Evolutionary conservation across 1,284 basidiomycete genomes (phyloP).

Genomic region (Ustilago trichophora): DNA sequence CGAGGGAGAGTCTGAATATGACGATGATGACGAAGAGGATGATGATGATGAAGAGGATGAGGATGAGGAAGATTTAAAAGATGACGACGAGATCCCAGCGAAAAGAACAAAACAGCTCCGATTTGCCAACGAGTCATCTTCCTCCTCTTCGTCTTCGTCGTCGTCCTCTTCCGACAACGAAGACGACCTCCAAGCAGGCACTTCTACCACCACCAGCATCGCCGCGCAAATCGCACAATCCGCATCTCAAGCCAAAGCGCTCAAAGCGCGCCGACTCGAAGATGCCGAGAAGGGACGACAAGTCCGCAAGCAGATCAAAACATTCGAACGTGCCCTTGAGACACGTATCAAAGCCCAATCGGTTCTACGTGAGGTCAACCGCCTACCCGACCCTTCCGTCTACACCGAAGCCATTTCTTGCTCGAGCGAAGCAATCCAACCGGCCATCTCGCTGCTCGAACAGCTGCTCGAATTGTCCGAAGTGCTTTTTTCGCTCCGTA

Average conservation of each 20-base stretch:
- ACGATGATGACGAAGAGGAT: conserved; percentile 15
- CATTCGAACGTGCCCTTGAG: conserved; percentile 55
- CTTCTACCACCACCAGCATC: conserved; percentile 29
- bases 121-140: conserved; percentile 25
- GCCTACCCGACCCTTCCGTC: conserved; percentile 21
- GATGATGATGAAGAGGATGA: conserved; percentile 21
- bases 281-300: conserved; percentile 58
- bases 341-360: conserved; percentile 58
- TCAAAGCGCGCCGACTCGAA: conserved; percentile 44
- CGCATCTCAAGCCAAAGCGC: conserved; percentile 37
- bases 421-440: conserved; percentile 3
- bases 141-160: not conserved
- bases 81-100: conserved; percentile 6
- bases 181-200: not conserved
- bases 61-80: conserved; percentile 8
- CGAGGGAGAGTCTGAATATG: too few relatives aligned
- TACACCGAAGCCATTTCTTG: conserved; percentile 11
- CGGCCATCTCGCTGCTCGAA: conserved; percentile 21
- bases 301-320: conserved; percentile 56
- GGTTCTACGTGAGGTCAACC: conserved; percentile 37
- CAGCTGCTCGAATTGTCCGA: conserved; percentile 39
- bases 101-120: conserved; percentile 26
- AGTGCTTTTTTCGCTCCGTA: conserved; percentile 31
- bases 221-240: conserved; percentile 46
- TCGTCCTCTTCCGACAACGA: conserved; percentile 2